Conservation (phyloP, 2,329 filamentous ascomycete species). For the Talaromyces sp. region DNA sequence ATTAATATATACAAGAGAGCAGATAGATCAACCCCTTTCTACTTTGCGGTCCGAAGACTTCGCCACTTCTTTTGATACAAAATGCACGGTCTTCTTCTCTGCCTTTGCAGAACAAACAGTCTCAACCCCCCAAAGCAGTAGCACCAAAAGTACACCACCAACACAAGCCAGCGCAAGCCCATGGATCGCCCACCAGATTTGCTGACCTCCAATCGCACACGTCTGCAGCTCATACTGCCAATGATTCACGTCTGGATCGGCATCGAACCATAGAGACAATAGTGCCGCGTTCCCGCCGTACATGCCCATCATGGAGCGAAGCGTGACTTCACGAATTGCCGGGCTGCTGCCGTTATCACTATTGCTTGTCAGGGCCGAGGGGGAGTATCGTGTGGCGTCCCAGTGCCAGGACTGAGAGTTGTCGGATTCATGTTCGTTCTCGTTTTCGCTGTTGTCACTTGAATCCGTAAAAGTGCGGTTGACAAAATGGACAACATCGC, state of each 20-base stretch:
- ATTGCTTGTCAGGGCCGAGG: neutral
- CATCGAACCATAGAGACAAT: conserved; percentile 84
- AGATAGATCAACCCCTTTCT: neutral
- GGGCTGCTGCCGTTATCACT: conserved; percentile 11
- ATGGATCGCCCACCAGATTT: conserved; percentile 92
- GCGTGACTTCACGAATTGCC: conserved; percentile 78
- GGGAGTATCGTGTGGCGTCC: conserved; percentile 31
- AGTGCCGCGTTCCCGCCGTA: conserved; percentile 90
- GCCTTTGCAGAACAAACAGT: neutral
- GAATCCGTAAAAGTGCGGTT: conserved; percentile 50
- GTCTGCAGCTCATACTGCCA: conserved; percentile 79
- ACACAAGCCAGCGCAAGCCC: conserved; percentile 58
- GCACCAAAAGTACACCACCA: conserved; percentile 25
- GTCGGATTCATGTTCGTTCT: conserved; percentile 3
- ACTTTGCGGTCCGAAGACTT: neutral
- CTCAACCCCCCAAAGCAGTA: neutral
- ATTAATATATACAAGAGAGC: neutral
- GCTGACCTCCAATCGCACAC: conserved; percentile 78
- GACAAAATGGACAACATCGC: conserved; percentile 80
- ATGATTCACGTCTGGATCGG: conserved; percentile 52
- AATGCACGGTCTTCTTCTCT: neutral
- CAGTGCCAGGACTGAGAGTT: conserved; percentile 24
- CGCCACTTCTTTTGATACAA: neutral
- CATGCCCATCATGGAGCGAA: conserved; percentile 97
- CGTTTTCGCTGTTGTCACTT: neutral